Conservation (phyloP, 306 rosid genomes). For the Cicer pinnatifidum region DNA sequence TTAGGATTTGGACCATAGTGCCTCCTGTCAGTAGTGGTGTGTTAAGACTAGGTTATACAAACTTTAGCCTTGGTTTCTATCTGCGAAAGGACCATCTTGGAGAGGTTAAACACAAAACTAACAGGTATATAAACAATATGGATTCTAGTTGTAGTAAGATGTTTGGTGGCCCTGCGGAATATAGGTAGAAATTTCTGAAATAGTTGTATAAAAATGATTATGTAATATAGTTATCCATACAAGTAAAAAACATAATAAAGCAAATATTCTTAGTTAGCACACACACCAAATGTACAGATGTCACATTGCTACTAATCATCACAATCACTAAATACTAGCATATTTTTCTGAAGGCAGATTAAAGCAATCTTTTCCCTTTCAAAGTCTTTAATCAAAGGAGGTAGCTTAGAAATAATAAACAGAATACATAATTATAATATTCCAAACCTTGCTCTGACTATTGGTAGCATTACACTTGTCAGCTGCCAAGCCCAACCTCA, state of each 20-base stretch:
- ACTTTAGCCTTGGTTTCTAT: slow-evolving; percentile 7
- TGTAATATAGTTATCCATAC: neutral
- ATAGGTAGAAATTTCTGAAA: neutral
- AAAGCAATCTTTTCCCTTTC: slow-evolving; percentile 8
- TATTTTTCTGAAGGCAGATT: slow-evolving; percentile 7
- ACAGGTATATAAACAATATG: neutral
- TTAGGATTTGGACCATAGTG: neutral
- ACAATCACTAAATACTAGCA: slow-evolving; percentile 2
- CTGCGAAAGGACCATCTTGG: slow-evolving; percentile 1
- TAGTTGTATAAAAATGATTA: too few species aligned
- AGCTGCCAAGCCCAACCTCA: slow-evolving; percentile 87
- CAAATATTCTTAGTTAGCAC: slow-evolving; percentile 22
- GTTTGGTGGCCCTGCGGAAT: neutral
- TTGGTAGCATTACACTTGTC: slow-evolving; percentile 88
- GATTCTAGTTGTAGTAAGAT: neutral
- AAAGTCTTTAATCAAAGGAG: neutral
- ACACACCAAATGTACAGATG: slow-evolving; percentile 5
- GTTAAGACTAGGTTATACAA: neutral
- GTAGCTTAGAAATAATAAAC: neutral
- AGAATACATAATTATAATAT: neutral
- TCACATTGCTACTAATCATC: neutral
- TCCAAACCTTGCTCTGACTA: slow-evolving; percentile 86
- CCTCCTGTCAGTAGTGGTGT: neutral
- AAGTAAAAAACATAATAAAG: slow-evolving; percentile 2
- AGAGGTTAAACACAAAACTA: neutral